These are phyloP conservation scores for Blastobotrys chiropterorum DNA, from an alignment of 805 yeast species.

Conservation along the genomic window DNA sequence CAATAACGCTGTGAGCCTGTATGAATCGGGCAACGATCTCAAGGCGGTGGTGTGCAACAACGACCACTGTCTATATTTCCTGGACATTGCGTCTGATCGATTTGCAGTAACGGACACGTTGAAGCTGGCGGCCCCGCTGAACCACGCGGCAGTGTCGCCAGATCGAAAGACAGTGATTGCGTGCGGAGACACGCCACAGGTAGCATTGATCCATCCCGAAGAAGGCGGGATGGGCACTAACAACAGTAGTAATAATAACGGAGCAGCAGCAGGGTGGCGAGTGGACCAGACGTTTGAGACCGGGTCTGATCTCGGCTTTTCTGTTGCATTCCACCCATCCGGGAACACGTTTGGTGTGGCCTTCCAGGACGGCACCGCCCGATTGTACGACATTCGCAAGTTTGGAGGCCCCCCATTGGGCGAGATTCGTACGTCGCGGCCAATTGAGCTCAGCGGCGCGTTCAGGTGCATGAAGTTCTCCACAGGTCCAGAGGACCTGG, in stretches of 20 bases:
- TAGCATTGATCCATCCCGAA: constrained; percentile 40
- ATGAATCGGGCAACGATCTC: constrained; percentile 19
- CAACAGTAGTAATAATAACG: background rate
- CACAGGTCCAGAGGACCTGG: constrained; percentile 63
- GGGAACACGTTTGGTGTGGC: constrained; percentile 70
- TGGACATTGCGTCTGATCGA: constrained; percentile 49
- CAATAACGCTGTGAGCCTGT: constrained; percentile 61
- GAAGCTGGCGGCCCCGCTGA: constrained; percentile 59
- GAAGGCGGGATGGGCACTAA: background rate
- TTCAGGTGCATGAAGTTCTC: constrained; percentile 61
- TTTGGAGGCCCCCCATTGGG: constrained; percentile 29
- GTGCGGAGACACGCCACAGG: constrained; percentile 71
- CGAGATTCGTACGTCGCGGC: constrained; percentile 38
- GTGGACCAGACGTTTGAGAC: constrained; percentile 44
- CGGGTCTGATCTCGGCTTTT: constrained; percentile 72
- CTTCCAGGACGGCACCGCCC: constrained; percentile 79
- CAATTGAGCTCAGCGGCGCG: constrained; percentile 49
- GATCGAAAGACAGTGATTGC: constrained; percentile 53
- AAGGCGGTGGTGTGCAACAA: constrained; percentile 76
- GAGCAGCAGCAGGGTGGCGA: constrained; percentile 20
- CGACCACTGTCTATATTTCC: constrained; percentile 62
- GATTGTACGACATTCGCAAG: constrained; percentile 71
- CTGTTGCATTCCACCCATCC: constrained; percentile 70
- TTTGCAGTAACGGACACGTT: constrained; percentile 40
- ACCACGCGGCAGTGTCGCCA: constrained; percentile 66